A percentile compares a stretch with the other conserved stretches of the same genome.
Evolutionary conservation across 768 basidiomycete species (phyloP).

Genomic region (Suillus subaureus): DNA sequence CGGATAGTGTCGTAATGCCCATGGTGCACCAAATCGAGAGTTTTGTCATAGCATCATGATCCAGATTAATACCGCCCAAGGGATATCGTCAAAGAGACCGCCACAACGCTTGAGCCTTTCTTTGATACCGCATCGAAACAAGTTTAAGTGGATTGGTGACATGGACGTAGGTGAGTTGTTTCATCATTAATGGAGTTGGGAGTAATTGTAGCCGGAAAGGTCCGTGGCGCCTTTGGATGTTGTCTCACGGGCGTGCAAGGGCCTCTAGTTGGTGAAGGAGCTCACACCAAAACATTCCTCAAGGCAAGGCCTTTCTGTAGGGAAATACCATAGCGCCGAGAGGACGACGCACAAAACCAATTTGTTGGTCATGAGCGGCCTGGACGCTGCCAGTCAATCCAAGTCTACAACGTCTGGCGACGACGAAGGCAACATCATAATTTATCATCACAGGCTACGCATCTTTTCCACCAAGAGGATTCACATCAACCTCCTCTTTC

Average conservation of each 20-base stretch:
- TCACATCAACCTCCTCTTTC: constrained; percentile 35
- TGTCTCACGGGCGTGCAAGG: constrained; percentile 10
- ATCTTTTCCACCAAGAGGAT: constrained; percentile 28
- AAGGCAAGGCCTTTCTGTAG: constrained; percentile 9
- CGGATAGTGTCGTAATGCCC: not conserved
- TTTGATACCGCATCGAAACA: not conserved
- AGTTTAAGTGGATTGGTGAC: not conserved
- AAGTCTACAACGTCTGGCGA: constrained; percentile 29
- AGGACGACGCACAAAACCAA: constrained; percentile 1
- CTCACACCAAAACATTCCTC: constrained; percentile 10
- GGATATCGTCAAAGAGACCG: not conserved
- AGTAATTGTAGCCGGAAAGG: constrained; percentile 1
- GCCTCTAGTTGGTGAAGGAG: not conserved
- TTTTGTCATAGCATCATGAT: not conserved
- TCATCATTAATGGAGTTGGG: not conserved
- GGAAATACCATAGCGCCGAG: constrained; percentile 9
- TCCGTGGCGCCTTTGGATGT: constrained; percentile 12
- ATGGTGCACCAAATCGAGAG: not conserved
- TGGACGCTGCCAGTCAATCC: constrained; percentile 36
- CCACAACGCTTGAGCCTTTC: not conserved
- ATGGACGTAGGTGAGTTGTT: not conserved
- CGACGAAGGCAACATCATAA: constrained; percentile 28
- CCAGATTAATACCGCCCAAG: not conserved
- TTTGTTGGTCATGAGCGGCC: constrained; percentile 43
- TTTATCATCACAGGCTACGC: constrained; percentile 35